Base-by-base conservation (phyloP, 768 basidiomycete species). In the Glaciozyma antarctica region DNA sequence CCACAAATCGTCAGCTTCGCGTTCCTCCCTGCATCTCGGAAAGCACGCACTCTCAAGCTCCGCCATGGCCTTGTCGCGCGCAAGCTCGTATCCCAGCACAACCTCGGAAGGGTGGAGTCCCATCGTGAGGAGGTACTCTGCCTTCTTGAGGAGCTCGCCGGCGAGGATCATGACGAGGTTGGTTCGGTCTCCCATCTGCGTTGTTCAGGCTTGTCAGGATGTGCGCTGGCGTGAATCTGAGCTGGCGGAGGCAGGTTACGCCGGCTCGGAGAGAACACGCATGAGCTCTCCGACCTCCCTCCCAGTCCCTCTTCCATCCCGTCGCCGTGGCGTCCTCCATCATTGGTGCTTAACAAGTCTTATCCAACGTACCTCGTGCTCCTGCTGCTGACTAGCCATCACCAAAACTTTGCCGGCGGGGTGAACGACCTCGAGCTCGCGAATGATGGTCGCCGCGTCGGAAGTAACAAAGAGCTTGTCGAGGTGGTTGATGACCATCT, bases 331-430 rank as follows among this genome's bases (percentile, higher is more conserved):
- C 22, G 10, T 41, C 32, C 12, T n/a, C 56, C 32, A 49, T 32
- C 30, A 19, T 44, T 30, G 17, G 16, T 1, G 0, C 26, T 16
- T 15, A 22, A 15, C 10, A 21, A 24, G 41, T 2, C 34, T n/a
- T 10, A 5, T 51, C 10, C 30, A 34, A 56, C 41, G 67, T 64
- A 90, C 92, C 83, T 98, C 94, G 0, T 85, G 77, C 76, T 97
- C 95, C 76, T 98, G 95, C 17, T 94, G 89, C 74, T 97, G 92
- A 32, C 88, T 90, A 32, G 92, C 90, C 91, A 97, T 95, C 19
- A 97, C 94, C n/a, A 98, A 79, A n/a, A 99, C 81, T 76, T 98
- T 99, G 41, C 93, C 95, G 8, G 94, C 95, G 1, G 95, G 95
- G 77, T 99, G 95, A 21, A 98, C 91, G 63, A 99, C 91, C 75